These are phyloP conservation scores for Epithele typhae DNA, from an alignment of 768 basidiomycete species.

Conservation along the genomic window DNA sequence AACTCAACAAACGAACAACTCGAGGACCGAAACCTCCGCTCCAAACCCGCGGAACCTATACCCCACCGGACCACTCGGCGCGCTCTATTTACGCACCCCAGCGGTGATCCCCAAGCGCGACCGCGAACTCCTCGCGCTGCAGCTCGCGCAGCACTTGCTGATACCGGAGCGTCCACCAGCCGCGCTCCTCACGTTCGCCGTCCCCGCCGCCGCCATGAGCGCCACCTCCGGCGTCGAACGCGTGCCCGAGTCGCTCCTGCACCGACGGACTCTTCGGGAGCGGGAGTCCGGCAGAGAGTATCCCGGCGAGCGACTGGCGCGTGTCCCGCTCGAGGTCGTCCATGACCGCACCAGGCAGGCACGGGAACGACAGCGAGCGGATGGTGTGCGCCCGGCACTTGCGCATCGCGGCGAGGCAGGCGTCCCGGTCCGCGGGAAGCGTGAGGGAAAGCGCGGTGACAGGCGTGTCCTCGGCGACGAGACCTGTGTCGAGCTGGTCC, in stretches of 20 bases:
- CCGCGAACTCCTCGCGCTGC: slow-evolving; percentile 28
- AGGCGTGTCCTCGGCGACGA: slow-evolving; percentile 28
- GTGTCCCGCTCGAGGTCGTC: slow-evolving; percentile 28
- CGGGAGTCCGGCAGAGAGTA: slow-evolving; percentile 45
- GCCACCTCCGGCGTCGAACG: neutral
- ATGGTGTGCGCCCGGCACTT: slow-evolving; percentile 47
- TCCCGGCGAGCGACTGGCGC: slow-evolving; percentile 32
- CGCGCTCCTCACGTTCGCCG: slow-evolving; percentile 63
- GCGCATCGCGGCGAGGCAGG: slow-evolving; percentile 42
- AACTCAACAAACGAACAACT: no score
- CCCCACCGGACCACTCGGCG: no score
- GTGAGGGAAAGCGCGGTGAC: slow-evolving; percentile 34
- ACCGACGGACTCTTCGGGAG: slow-evolving; percentile 73
- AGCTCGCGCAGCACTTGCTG: slow-evolving; percentile 58
- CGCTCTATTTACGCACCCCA: no score
- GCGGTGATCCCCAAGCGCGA: neutral
- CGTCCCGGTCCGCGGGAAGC: slow-evolving; percentile 18
- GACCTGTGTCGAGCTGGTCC: slow-evolving; percentile 35
- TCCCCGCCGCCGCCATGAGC: no score
- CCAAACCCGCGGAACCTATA: no score
- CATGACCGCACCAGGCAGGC: slow-evolving; percentile 25
- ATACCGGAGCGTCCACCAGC: slow-evolving; percentile 71
- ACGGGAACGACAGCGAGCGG: slow-evolving; percentile 38
- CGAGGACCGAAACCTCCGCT: no score
- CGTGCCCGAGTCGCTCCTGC: slow-evolving; percentile 33